Conservation (phyloP, 1,284 basidiomycete genomes). For the Vanrija sp. region DNA sequence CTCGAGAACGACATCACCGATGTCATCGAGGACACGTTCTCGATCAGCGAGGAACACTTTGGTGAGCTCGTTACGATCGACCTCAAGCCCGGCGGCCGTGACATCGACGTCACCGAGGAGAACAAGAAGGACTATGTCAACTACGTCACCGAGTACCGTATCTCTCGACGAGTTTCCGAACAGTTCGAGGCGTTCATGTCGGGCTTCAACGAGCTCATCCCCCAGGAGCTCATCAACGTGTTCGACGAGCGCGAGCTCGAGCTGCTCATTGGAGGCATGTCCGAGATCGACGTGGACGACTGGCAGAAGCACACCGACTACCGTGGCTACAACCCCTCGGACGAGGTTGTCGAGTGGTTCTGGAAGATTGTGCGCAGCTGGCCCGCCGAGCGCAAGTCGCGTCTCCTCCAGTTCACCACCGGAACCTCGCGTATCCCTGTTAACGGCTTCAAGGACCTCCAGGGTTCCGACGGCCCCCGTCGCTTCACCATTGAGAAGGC, state of each 20-base stretch:
- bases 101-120: constrained; percentile 84
- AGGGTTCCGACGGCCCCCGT: constrained; percentile 92
- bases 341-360: constrained; percentile 99
- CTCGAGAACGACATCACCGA: constrained; percentile 95
- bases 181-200: constrained; percentile 96
- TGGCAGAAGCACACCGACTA: constrained; percentile 63
- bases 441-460: constrained; percentile 98
- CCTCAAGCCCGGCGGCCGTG: constrained; percentile 78
- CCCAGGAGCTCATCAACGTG: constrained; percentile 89
- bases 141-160: constrained; percentile 88
- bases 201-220: constrained; percentile 92
- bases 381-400: constrained; percentile 93
- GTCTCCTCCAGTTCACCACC: constrained; percentile 92
- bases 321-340: constrained; percentile 56
- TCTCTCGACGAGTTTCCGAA: constrained; percentile 84
- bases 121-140: constrained; percentile 99
- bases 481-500: constrained; percentile 95
- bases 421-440: constrained; percentile 96
- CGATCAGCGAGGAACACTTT: constrained; percentile 91
- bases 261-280: constrained; percentile 95
- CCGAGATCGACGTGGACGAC: constrained; percentile 81
- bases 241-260: constrained; percentile 98
- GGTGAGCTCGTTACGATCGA: constrained; percentile 94
- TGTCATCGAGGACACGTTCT: constrained; percentile 91
- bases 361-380: constrained; percentile 97